Conservation (phyloP, 768 basidiomycete species). For the Tulasnella sp. region DNA sequence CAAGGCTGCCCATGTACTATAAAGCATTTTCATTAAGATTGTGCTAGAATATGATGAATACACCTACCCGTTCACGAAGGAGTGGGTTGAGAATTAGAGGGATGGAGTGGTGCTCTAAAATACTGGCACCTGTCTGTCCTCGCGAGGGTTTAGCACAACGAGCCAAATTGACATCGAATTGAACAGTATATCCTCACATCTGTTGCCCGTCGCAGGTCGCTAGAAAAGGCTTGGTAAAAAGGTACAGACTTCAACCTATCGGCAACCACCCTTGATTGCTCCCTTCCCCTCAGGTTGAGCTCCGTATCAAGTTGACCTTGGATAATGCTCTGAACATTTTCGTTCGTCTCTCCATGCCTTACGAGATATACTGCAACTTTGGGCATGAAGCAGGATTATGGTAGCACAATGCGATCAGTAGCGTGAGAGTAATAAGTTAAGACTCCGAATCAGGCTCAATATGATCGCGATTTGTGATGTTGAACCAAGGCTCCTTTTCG, state of each 20-base stretch:
- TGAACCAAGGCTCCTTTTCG: no score
- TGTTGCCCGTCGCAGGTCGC: constrained; percentile 22
- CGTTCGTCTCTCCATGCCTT: constrained; percentile 15
- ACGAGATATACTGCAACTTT: constrained; percentile 13
- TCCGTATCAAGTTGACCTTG: constrained; percentile 20
- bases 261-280: constrained; percentile 15
- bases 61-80: constrained; percentile 5
- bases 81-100: not conserved
- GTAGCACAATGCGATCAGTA: no score
- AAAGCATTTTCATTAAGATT: not conserved
- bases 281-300: constrained; percentile 18
- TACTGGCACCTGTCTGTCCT: constrained; percentile 11
- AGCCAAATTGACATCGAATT: not conserved
- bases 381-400: constrained; percentile 13
- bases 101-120: constrained; percentile 13
- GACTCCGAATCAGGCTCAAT: no score
- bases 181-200: constrained; percentile 22
- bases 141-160: not conserved
- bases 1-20: constrained; percentile 5
- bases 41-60: no score
- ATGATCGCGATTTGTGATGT: no score
- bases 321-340: constrained; percentile 16
- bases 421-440: no score
- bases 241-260: constrained; percentile 17
- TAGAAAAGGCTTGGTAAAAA: constrained; percentile 23